Percentiles rank a stretch among this genome's conserved stretches.
These are phyloP conservation scores for Lyophyllum decastes DNA, from an alignment of 768 basidiomycete species.

Conservation along the genomic window DNA sequence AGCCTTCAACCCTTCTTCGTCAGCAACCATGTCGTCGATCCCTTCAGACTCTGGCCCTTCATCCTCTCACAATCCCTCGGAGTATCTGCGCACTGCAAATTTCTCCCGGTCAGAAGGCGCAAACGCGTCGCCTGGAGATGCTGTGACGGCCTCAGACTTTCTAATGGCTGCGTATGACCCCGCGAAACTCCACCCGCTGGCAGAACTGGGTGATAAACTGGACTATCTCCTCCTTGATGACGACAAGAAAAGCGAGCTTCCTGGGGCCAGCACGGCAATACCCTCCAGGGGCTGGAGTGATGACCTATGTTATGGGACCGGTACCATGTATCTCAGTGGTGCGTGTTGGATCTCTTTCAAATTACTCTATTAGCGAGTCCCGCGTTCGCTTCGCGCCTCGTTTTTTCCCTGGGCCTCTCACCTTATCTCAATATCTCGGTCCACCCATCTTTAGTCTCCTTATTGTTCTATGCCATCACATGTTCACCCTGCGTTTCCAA, in stretches of 20 bases:
- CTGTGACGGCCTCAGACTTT: constrained; percentile 84
- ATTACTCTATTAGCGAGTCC: constrained; percentile 52
- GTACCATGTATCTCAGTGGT: constrained; percentile 98
- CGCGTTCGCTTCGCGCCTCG: constrained; percentile 52
- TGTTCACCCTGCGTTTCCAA: constrained; percentile 66
- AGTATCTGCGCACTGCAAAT: constrained; percentile 46
- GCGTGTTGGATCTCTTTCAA: constrained; percentile 64
- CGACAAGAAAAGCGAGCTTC: constrained; percentile 89
- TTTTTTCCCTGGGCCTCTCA: constrained; percentile 53
- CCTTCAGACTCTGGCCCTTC: constrained; percentile 29
- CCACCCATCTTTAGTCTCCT: constrained; percentile 60
- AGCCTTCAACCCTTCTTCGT: constrained; percentile 15
- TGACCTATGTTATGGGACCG: constrained; percentile 98
- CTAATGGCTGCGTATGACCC: constrained; percentile 90
- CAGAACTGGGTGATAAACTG: constrained; percentile 87
- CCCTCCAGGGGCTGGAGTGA: constrained; percentile 98
- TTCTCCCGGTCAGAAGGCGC: constrained; percentile 45
- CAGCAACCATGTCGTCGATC: constrained; percentile 32
- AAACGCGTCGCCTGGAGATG: constrained; percentile 46
- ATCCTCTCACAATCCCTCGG: constrained; percentile 47
- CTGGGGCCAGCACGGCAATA: constrained; percentile 88
- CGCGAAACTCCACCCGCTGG: constrained; percentile 90
- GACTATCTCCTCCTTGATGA: constrained; percentile 97
- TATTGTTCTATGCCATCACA: constrained; percentile 86
- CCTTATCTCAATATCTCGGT: constrained; percentile 65